phyloP scores from a whole-genome alignment of 1,139 yeast species.

The Blastobotrys arbuscula region DNA sequence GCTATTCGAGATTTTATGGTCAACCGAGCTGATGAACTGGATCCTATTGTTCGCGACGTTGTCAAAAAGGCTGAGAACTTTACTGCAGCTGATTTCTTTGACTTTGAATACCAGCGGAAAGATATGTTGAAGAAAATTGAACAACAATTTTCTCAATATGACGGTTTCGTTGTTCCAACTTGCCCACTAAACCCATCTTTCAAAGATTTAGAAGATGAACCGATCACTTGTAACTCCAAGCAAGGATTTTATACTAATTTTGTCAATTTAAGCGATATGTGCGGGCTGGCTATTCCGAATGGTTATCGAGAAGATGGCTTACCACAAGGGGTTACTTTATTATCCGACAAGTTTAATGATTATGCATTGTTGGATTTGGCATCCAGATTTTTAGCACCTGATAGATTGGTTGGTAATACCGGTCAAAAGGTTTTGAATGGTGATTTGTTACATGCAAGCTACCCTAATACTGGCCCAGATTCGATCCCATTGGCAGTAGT shows the following conservation, averaged over 20 bases:
- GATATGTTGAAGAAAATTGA: constrained; percentile 62
- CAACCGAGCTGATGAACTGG: constrained; percentile 63
- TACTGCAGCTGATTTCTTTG: constrained; percentile 78
- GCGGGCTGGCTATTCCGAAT: constrained; percentile 86
- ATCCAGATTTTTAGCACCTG: constrained; percentile 52
- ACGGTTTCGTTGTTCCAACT: constrained; percentile 83
- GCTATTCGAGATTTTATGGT: constrained; percentile 71
- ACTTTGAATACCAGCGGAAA: constrained; percentile 78
- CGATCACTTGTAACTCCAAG: constrained; percentile 72
- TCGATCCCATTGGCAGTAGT: constrained; percentile 78
- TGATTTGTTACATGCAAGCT: constrained; percentile 37
- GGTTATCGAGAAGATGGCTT: constrained; percentile 81
- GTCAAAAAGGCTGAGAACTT: constrained; percentile 71
- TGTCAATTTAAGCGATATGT: constrained; percentile 87
- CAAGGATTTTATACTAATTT: constrained; percentile 98
- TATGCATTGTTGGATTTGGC: constrained; percentile 85
- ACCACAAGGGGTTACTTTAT: constrained; percentile 84
- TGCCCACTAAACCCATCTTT: constrained; percentile 88
- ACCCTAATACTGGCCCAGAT: constrained; percentile 37
- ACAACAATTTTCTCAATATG: constrained; percentile 51
- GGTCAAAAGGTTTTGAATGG: constrained; percentile 29
- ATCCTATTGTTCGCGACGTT: constrained; percentile 76
- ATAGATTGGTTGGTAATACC: constrained; percentile 46
- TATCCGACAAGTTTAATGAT: constrained; percentile 79
- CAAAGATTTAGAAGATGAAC: constrained; percentile 64